Evolutionary conservation across 306 rosid species (phyloP), one percentile per base, ranked within the genome.

Genomic region (Gynostemma pentaphyllum): DNA sequence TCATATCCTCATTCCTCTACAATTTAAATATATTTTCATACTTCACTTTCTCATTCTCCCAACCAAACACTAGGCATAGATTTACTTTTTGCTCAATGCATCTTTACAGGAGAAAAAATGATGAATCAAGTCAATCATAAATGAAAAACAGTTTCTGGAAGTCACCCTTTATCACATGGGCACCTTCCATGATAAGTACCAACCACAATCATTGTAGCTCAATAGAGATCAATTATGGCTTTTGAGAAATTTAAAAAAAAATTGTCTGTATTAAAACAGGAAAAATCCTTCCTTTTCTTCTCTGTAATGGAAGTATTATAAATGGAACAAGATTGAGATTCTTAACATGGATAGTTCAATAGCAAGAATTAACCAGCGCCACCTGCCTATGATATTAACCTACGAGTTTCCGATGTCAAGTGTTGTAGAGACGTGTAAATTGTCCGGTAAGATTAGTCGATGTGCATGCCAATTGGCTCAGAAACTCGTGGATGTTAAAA

Each of bases 151-250:
- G 64, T 56, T 56, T 18, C 46, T 59, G 13, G 49, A 61, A 28
- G 40, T 21, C 36, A 40, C 23, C 26, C 48, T 37, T 40, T 32
- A 61, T 40, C 66, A 61, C 66, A 40, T 61, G 66, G 21, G 49
- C 36, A 32, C 11, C 4, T 23, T 57, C 10, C 64, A 57, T 19
- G 10, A 19, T 40, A 23, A 24, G 19, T 61, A 61, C 66, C 66
- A 61, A 61, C 66, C 66, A 2, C 49, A 40, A 61, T 40, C 66
- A 61, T 61, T 61, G 49, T 40, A 13, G 10, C 27, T 19, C 53
- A 21, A 9, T 48, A 11, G 23, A 46, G 27, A 7, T 46, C 59
- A 51, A 10, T 51, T 9, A 6, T 53, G 15, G 12, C 32, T 52
- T n/a, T 15, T 53, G 22, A 53, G 41, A 53, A 53, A 53, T 53